Base-by-base conservation (phyloP, 2,329 filamentous ascomycete species). In the Colletotrichum simmondsii region DNA sequence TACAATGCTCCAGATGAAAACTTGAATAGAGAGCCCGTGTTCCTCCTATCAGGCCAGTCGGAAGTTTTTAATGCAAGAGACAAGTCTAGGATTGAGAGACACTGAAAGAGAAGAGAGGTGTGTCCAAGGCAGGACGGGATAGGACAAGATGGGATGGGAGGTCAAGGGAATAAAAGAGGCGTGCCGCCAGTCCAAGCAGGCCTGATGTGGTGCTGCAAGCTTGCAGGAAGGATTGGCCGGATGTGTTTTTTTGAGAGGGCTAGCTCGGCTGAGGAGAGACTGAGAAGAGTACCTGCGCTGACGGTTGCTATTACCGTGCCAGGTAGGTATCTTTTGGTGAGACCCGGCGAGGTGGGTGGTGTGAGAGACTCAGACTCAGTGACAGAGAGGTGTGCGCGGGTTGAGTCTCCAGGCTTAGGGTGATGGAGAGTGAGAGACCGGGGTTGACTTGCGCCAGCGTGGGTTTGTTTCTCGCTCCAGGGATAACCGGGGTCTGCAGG, bases 191-290 rank as follows among this genome's bases (percentile, higher is more conserved):
- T 56, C 62, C 62, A 65, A 65, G 62, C 62, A 65, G 49, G 52
- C 54, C 22, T 28, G 46, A 59, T 62, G 68, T 57, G 60, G 24
- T 60, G 46, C 30, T 52, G 57, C 59, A 63, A 63, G 58, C 59
- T 61, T 62, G 54, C 54, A 65, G 59, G 54, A 60, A 52, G 66
- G 65, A 70, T 54, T 60, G 70, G 32, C 59, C 60, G 70, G 58
- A 22, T 68, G 59, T 57, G 58, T 52, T 52, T 56, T 66, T 66
- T 58, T 65, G 62, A 58, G 26, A 62, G 14, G 71, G 57, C 68
- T 61, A 73, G 62, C 57, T 73, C 68, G 68, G 57, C 68, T 42
- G 37, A 57, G 26, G 42, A 58, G 37, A 35, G 26, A 32, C 59
- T 56, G 42, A 49, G 42, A 19, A 49, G 42, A 49, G 42, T 49